These are phyloP conservation scores for Phytophthora macrochlamydospora DNA, from an alignment of 352 stramenopile species.

Conservation along the genomic window DNA sequence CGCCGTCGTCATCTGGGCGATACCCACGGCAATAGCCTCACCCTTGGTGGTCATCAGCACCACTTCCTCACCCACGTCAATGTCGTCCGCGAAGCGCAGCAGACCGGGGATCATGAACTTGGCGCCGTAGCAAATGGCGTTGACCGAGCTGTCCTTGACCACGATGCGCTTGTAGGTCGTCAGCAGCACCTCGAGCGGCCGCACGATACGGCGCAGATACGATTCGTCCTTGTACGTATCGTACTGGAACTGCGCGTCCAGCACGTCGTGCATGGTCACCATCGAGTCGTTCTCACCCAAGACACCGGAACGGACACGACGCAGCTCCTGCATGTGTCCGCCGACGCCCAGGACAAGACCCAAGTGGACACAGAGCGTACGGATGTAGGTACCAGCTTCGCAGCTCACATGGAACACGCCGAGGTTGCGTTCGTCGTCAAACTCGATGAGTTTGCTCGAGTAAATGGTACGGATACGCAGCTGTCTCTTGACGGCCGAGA, in stretches of 20 bases:
- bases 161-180: conserved; percentile 99
- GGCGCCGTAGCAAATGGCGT: conserved; percentile 99
- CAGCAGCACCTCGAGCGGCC: conserved; percentile 98
- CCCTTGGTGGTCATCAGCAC: conserved; percentile 99
- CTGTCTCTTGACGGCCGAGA: conserved; percentile 99
- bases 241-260: conserved; percentile 99
- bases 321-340: conserved; percentile 99
- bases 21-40: conserved; percentile 98
- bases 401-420: conserved; percentile 98
- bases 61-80: conserved; percentile 99
- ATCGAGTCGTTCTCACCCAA: conserved; percentile 96
- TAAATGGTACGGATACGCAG: conserved; percentile 99
- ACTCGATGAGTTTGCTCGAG: conserved; percentile 99
- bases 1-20: conserved; percentile 99
- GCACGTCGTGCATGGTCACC: conserved; percentile 99
- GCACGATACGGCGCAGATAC: conserved; percentile 98
- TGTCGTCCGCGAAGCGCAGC: conserved; percentile 98
- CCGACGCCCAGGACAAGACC: conserved; percentile 97
- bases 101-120: conserved; percentile 99
- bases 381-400: conserved; percentile 99
- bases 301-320: conserved; percentile 96
- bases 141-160: conserved; percentile 99
- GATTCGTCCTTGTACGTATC: conserved; percentile 99
- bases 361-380: conserved; percentile 99
- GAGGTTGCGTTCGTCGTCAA: conserved; percentile 97